A percentile compares a stretch with the other conserved stretches of the same genome.
Evolutionary conservation across 148 eudicot species (phyloP).

Genomic region (Talinum fruticosum): DNA sequence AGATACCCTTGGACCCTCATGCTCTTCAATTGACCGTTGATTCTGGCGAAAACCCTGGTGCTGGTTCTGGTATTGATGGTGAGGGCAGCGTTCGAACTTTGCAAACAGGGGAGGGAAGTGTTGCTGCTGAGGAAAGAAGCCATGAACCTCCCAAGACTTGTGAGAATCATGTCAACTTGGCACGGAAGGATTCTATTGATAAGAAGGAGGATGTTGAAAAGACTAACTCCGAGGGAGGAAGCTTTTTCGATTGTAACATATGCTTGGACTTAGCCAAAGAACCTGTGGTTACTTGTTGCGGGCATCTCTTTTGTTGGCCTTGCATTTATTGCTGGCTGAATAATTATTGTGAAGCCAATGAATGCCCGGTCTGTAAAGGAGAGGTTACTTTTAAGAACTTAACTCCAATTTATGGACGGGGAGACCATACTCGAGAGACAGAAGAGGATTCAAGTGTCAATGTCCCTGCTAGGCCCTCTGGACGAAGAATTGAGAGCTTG

Average conservation of each 20-base stretch:
- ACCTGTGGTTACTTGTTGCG: conserved; percentile 94
- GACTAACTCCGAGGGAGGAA: conserved; percentile 42
- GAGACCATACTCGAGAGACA: conserved; percentile 31
- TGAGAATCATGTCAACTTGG: conserved; percentile 42
- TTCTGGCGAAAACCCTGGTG: conserved; percentile 26
- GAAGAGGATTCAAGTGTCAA: conserved; percentile 51
- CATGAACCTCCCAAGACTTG: conserved; percentile 42
- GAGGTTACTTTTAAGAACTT: conserved; percentile 72
- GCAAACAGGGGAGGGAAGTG: conserved; percentile 78
- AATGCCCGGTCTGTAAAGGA: conserved; percentile 95
- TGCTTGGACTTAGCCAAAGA: conserved; percentile 89
- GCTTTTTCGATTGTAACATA: conserved; percentile 89
- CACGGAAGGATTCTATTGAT: conserved; percentile 35
- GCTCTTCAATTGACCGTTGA: conserved; percentile 35
- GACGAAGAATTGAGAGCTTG: conserved; percentile 73
- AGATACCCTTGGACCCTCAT: conserved; percentile 41
- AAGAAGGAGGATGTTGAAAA: conserved; percentile 55
- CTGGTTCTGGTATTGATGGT: conserved; percentile 24
- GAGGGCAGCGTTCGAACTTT: conserved; percentile 37
- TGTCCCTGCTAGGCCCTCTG: conserved; percentile 74
- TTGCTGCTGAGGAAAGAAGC: conserved; percentile 42
- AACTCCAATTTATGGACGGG: conserved; percentile 87
- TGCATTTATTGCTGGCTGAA: conserved; percentile 91
- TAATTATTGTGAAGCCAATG: conserved; percentile 74
- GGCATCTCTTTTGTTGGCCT: conserved; percentile 98